Conservation (phyloP, 495 filamentous ascomycete genomes). For the Mytilinidion resinicola region DNA sequence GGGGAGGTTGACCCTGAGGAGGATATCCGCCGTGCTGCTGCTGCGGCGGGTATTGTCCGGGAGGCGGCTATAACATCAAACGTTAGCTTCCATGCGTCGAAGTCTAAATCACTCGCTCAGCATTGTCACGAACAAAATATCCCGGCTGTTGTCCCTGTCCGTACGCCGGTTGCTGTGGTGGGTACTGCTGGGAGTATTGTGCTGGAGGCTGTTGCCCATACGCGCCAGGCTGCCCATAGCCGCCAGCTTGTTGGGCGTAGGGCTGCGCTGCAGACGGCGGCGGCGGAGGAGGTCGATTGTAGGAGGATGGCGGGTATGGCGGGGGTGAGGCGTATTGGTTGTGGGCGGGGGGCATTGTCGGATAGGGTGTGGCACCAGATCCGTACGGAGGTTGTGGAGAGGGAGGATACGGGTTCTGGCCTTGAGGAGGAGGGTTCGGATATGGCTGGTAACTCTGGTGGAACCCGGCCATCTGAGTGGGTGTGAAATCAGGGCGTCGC, state of each 20-base stretch:
- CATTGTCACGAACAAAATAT: slow-evolving; percentile 10
- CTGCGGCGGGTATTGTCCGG: too few relatives aligned
- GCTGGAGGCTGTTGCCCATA: neutral
- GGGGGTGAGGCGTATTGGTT: slow-evolving; percentile 8
- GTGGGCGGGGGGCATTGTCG: slow-evolving; percentile 3
- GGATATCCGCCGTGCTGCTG: too few relatives aligned
- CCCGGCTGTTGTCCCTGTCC: slow-evolving; percentile 15
- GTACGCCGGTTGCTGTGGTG: slow-evolving; percentile 3
- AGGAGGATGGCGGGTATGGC: slow-evolving; percentile 19
- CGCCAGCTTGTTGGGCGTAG: slow-evolving; percentile 3
- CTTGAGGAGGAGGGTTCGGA: neutral
- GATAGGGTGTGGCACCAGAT: slow-evolving; percentile 15
- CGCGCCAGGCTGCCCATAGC: neutral
- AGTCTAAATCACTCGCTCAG: neutral
- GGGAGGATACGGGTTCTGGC: neutral
- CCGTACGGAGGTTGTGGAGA: slow-evolving; percentile 19
- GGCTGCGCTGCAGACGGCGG: slow-evolving; percentile 9
- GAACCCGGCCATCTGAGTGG: neutral
- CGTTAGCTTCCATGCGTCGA: neutral
- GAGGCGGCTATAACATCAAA: neutral
- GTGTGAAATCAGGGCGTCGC: neutral
- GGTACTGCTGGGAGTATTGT: neutral
- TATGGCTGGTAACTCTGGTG: slow-evolving; percentile 4
- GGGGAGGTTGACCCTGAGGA: slow-evolving; percentile 5
- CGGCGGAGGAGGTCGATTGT: slow-evolving; percentile 23